Evolutionary conservation across 1,284 basidiomycete genomes (phyloP).

Genomic region (Pseudozyma sp.): DNA sequence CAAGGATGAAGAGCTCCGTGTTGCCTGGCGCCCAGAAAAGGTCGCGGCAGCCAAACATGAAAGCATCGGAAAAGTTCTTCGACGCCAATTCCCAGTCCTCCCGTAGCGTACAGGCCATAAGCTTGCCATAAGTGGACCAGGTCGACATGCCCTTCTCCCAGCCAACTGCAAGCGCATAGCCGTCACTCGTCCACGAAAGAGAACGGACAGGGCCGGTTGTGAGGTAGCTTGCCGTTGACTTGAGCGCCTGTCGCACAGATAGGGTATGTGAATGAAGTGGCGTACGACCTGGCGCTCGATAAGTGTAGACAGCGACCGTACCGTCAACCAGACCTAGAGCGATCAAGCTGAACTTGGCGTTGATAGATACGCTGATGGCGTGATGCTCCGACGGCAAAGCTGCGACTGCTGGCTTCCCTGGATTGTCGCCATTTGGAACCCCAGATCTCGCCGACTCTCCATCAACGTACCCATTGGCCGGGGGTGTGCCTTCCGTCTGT

Average conservation of each 20-base stretch:
- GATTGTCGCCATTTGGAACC: not conserved
- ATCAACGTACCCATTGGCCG: not conserved
- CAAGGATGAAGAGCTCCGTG: constrained; percentile 56
- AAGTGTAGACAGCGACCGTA: constrained; percentile 61
- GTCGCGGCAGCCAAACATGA: constrained; percentile 79
- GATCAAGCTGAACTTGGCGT: constrained; percentile 84
- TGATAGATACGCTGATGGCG: constrained; percentile 77
- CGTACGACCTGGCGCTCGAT: constrained; percentile 49
- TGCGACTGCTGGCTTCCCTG: not conserved
- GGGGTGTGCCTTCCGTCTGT: not conserved
- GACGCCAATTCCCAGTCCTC: constrained; percentile 74
- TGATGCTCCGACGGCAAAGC: constrained; percentile 73
- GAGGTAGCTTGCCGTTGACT: constrained; percentile 66
- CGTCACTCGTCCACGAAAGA: constrained; percentile 82
- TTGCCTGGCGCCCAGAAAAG: constrained; percentile 66
- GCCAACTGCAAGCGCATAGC: constrained; percentile 94
- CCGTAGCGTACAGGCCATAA: constrained; percentile 79
- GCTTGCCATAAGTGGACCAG: constrained; percentile 91
- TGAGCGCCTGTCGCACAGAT: constrained; percentile 63
- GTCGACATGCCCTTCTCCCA: constrained; percentile 90
- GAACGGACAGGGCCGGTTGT: constrained; percentile 78
- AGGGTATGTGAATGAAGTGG: constrained; percentile 62
- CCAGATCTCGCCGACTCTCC: not conserved
- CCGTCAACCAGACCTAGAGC: constrained; percentile 82
- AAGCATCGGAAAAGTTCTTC: constrained; percentile 75